Conservation (phyloP, 768 basidiomycete genomes). For the Leccinum incarnatum region DNA sequence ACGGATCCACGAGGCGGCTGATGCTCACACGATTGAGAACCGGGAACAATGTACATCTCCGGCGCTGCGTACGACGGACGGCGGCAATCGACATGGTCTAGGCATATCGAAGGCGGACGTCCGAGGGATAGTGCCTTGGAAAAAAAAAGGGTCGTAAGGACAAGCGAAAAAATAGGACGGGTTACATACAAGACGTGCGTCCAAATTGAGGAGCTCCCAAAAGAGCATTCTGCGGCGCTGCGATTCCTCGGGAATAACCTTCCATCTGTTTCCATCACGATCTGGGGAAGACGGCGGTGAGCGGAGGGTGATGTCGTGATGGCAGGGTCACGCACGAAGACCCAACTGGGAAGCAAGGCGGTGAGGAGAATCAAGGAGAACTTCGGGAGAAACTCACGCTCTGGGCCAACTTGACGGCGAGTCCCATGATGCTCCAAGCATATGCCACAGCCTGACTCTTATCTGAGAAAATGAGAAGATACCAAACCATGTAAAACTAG, state of each 20-base stretch:
- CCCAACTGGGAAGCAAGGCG: slow-evolving; percentile 46
- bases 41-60: slow-evolving; percentile 30
- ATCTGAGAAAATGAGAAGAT: slow-evolving; percentile 70
- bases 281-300: slow-evolving; percentile 43
- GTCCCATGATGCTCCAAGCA: slow-evolving; percentile 75
- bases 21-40: slow-evolving; percentile 30
- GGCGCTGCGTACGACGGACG: slow-evolving; percentile 34
- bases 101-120: slow-evolving; percentile 64
- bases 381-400: slow-evolving; percentile 46
- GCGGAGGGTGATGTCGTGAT: slow-evolving; percentile 11
- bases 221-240: slow-evolving; percentile 67
- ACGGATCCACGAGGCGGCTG: slow-evolving; percentile 1
- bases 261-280: slow-evolving; percentile 61
- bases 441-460: slow-evolving; percentile 71
- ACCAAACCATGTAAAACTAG: slow-evolving; percentile 74
- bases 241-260: slow-evolving; percentile 68
- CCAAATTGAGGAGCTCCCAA: slow-evolving; percentile 73
- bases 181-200: slow-evolving; percentile 58
- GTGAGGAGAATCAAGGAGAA: slow-evolving; percentile 5
- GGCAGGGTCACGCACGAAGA: slow-evolving; percentile 49
- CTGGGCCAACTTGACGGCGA: slow-evolving; percentile 70
- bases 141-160: slow-evolving; percentile 7
- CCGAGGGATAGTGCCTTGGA: slow-evolving; percentile 65
- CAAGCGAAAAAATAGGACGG: slow-evolving; percentile 14
- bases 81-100: slow-evolving; percentile 63